Conservation (phyloP, 345 rosid species). For the Populus deltoides region DNA sequence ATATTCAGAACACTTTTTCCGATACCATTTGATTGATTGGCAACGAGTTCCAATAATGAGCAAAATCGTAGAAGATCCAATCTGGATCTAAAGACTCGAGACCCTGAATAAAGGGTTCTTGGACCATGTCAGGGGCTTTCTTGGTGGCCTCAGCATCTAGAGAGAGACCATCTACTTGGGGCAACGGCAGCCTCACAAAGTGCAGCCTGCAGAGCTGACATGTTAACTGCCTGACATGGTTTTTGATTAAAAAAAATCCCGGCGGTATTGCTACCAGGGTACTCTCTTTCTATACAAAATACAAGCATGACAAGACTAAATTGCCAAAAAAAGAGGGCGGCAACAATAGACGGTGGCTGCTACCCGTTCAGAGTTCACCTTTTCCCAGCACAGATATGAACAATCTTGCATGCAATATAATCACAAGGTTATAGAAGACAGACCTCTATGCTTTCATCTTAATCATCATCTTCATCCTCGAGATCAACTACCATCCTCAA, state of each 20-base stretch:
- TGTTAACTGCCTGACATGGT: no score
- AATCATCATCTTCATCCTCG: constrained; percentile 62
- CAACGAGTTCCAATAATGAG: neutral
- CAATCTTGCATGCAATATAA: no score
- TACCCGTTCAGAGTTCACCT: no score
- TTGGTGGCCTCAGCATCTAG: constrained; percentile 14
- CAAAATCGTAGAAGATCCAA: constrained; percentile 14
- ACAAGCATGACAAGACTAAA: no score
- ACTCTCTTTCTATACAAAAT: no score
- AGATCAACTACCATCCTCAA: constrained; percentile 57
- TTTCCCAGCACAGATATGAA: no score
- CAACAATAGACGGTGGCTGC: no score
- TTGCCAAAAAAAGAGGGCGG: no score
- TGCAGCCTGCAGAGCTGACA: neutral
- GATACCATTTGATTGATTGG: no score
- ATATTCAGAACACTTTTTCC: no score
- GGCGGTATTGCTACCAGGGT: no score
- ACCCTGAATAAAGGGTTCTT: neutral
- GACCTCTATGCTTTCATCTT: constrained; percentile 15
- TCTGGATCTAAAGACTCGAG: neutral
- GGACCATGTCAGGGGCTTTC: constrained; percentile 5
- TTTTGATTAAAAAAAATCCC: no score
- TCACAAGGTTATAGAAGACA: neutral
- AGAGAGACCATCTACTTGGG: neutral
- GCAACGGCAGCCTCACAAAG: constrained; percentile 7